Evolutionary conservation across 352 stramenopile genomes (phyloP).

Genomic region (Globisporangium echinulatum): DNA sequence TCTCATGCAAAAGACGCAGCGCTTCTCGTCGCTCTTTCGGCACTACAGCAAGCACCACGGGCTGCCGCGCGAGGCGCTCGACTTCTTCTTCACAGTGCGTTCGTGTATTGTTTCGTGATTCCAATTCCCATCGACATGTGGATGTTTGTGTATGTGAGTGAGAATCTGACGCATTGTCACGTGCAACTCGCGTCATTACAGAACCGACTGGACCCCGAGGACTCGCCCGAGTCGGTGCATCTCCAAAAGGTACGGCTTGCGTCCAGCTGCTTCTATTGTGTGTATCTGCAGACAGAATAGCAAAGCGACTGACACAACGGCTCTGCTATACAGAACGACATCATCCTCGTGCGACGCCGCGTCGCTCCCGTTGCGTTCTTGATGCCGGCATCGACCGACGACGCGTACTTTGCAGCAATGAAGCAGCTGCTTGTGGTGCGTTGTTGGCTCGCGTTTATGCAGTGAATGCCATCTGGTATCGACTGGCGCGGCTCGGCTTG

Average conservation of each 20-base stretch:
- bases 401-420: constrained; percentile 76
- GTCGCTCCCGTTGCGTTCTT: constrained; percentile 27
- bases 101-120: no score
- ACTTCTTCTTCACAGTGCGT: constrained; percentile 95
- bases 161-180: neutral
- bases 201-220: constrained; percentile 73
- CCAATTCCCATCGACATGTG: neutral
- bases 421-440: constrained; percentile 56
- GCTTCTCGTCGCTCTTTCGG: constrained; percentile 96
- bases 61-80: constrained; percentile 93
- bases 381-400: constrained; percentile 49
- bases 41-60: constrained; percentile 99
- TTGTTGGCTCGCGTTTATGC: neutral
- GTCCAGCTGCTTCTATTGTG: neutral
- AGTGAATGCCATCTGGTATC: no score
- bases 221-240: constrained; percentile 80
- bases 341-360: constrained; percentile 73
- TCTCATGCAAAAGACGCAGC: constrained; percentile 98
- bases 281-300: no score
- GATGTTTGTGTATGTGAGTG: neutral
- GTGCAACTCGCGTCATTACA: constrained; percentile 12
- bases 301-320: neutral
- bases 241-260: constrained; percentile 63
- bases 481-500: no score
- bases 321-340: constrained; percentile 56